A percentile compares a stretch with the other conserved stretches of the same genome.
phyloP scores from a whole-genome alignment of 2,329 filamentous ascomycete genomes.

The Hymenoscyphus fraxineus region DNA sequence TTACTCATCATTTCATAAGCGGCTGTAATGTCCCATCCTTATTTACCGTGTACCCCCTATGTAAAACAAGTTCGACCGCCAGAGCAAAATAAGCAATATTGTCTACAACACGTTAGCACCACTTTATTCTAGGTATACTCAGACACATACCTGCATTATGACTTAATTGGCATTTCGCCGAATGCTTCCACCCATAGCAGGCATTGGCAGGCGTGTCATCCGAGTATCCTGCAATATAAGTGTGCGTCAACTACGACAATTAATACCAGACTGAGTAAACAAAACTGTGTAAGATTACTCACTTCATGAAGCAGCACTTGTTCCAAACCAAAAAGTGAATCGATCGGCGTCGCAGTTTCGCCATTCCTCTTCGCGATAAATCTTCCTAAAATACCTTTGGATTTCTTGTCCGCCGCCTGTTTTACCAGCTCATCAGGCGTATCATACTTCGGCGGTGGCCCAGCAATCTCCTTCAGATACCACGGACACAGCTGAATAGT shows the following conservation, averaged over 20 bases:
- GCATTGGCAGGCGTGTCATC: neutral
- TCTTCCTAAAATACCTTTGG: neutral
- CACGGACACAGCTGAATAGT: too few species aligned
- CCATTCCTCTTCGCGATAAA: neutral
- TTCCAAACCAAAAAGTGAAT: neutral
- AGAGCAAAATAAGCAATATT: neutral
- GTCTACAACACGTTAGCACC: neutral
- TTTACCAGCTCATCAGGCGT: neutral
- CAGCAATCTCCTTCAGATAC: too few species aligned
- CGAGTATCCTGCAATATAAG: neutral
- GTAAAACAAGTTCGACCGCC: neutral
- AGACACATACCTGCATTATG: conserved; percentile 1
- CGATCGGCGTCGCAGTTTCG: neutral
- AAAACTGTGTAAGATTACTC: neutral
- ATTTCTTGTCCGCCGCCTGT: neutral
- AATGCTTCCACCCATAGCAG: neutral
- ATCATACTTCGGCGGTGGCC: too few species aligned
- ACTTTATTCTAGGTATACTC: neutral
- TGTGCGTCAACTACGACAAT: neutral
- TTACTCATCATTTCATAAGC: neutral
- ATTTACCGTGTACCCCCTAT: neutral
- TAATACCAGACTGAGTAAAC: neutral
- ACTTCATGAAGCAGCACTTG: neutral
- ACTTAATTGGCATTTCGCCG: neutral
- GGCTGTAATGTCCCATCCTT: neutral